Percentiles rank a stretch among this genome's conserved stretches.
Evolutionary conservation across 1,284 basidiomycete genomes (phyloP).

Genomic region (Cryptococcus sp.): DNA sequence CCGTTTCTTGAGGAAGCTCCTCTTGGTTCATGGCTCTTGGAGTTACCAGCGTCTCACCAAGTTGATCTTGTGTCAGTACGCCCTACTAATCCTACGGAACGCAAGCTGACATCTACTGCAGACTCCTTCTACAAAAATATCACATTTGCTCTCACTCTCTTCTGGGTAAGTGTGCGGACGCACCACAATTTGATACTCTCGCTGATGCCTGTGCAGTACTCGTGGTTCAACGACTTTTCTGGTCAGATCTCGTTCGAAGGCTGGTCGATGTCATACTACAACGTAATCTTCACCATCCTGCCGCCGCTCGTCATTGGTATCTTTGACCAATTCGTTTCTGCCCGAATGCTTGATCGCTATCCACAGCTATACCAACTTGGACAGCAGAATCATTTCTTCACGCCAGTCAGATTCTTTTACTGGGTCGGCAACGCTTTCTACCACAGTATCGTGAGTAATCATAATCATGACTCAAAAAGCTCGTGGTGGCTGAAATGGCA

Average conservation of each 20-base stretch:
- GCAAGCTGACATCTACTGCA: slow-evolving; percentile 41
- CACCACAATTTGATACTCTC: neutral
- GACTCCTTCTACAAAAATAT: slow-evolving; percentile 98
- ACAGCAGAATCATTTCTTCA: slow-evolving; percentile 89
- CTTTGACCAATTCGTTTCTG: slow-evolving; percentile 97
- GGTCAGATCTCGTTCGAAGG: slow-evolving; percentile 98
- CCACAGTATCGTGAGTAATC: slow-evolving; percentile 75
- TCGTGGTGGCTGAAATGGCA: neutral
- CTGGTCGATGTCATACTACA: slow-evolving; percentile 94
- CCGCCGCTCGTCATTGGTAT: slow-evolving; percentile 97
- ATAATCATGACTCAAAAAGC: neutral
- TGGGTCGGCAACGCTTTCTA: slow-evolving; percentile 95
- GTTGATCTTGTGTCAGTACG: slow-evolving; percentile 79
- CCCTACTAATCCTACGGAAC: slow-evolving; percentile 10
- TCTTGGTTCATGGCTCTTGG: slow-evolving; percentile 98
- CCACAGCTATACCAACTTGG: slow-evolving; percentile 94
- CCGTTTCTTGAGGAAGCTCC: slow-evolving; percentile 90
- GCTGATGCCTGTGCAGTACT: slow-evolving; percentile 64
- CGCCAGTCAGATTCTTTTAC: slow-evolving; percentile 87
- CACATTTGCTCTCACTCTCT: slow-evolving; percentile 94
- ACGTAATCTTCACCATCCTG: slow-evolving; percentile 89
- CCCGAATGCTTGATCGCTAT: slow-evolving; percentile 93
- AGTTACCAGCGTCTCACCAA: slow-evolving; percentile 94
- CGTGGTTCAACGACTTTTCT: slow-evolving; percentile 98
- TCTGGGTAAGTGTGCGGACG: slow-evolving; percentile 68